Percentiles rank a stretch among this genome's conserved stretches.
Conservation (phyloP, 2,329 filamentous ascomycete genomes). For the Paracoccidioides lutzii region DNA sequence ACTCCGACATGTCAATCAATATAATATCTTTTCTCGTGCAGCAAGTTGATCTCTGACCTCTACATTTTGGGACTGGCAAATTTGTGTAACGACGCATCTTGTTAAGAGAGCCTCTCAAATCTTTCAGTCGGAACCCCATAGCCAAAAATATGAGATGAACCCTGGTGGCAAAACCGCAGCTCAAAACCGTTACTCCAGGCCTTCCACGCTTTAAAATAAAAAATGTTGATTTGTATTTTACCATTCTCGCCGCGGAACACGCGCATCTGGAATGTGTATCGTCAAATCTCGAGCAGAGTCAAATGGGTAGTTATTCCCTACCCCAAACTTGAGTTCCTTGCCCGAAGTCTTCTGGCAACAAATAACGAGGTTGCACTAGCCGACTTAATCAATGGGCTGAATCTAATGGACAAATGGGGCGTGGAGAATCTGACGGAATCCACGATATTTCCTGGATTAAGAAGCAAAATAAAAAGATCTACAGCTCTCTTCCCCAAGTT, state of each 20-base stretch:
- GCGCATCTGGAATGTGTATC: background rate
- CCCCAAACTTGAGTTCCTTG: slow-evolving; percentile 1
- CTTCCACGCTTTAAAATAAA: slow-evolving; percentile 1
- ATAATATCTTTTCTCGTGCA: background rate
- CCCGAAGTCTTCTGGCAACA: slow-evolving; percentile 2
- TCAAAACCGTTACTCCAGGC: background rate
- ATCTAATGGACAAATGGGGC: background rate
- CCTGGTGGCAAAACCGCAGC: background rate
- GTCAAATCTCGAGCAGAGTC: slow-evolving; percentile 2
- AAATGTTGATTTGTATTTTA: background rate
- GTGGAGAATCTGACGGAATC: background rate
- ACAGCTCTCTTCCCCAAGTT: background rate
- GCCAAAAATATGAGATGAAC: background rate
- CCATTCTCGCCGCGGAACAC: background rate
- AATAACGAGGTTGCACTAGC: background rate
- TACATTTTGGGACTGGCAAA: slow-evolving; percentile 1
- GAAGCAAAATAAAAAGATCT: background rate
- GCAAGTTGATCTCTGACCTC: background rate
- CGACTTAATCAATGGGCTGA: slow-evolving; percentile 1
- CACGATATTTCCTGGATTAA: background rate
- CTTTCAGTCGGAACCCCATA: slow-evolving; percentile 2
- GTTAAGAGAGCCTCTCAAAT: slow-evolving; percentile 1
- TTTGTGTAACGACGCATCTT: background rate
- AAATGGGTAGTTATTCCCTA: slow-evolving; percentile 3
- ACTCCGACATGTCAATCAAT: background rate